Evolutionary conservation across 2,329 filamentous ascomycete genomes (phyloP).

Genomic region (Neocucurbitaria cava): DNA sequence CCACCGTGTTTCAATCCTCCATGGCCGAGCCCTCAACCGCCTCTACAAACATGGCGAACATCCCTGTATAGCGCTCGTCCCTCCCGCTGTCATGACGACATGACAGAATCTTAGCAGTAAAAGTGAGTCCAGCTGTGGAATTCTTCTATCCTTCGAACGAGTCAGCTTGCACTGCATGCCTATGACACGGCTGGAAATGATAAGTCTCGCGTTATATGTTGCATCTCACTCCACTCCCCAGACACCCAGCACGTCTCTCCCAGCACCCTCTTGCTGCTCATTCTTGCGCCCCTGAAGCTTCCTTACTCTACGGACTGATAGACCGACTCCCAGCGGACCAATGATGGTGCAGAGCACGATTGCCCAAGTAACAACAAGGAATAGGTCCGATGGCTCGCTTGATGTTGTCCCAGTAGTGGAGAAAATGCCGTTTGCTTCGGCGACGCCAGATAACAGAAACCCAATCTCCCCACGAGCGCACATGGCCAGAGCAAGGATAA

Average conservation of each 20-base stretch:
- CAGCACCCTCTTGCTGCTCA: constrained; percentile 38
- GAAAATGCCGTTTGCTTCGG: constrained; percentile 63
- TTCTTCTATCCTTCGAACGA: not conserved
- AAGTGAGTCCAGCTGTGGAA: not conserved
- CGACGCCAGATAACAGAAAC: constrained; percentile 75
- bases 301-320: constrained; percentile 57
- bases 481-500: constrained; percentile 74
- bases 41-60: not conserved
- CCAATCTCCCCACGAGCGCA: constrained; percentile 81
- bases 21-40: not conserved
- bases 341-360: constrained; percentile 64
- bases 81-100: constrained; percentile 6
- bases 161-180: not conserved
- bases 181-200: not conserved
- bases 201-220: not conserved
- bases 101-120: not conserved
- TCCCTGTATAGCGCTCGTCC: constrained; percentile 2
- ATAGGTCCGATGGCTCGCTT: constrained; percentile 53
- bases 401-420: constrained; percentile 19
- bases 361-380: constrained; percentile 63
- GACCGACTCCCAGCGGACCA: constrained; percentile 60
- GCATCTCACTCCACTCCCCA: constrained; percentile 50
- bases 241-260: constrained; percentile 52
- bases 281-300: constrained; percentile 47
- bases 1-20: constrained; percentile 11